These are phyloP conservation scores for Pichiaceae sp. DNA, from an alignment of 1,139 yeast genomes.

Conservation along the genomic window DNA sequence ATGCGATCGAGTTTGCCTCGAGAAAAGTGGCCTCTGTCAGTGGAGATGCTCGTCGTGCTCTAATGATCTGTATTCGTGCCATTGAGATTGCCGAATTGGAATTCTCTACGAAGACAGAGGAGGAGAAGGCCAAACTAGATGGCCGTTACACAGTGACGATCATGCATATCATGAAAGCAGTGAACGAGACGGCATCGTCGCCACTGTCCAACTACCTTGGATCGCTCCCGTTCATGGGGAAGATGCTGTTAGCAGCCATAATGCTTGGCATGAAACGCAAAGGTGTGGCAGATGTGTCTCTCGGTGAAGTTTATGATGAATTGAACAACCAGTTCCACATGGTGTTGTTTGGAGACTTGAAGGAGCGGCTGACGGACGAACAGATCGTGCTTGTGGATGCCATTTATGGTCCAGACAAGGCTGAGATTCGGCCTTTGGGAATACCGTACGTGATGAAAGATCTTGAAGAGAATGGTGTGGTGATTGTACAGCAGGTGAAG, in stretches of 20 bases:
- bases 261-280: slow-evolving; percentile 58
- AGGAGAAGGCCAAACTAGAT: slow-evolving; percentile 22
- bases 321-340: slow-evolving; percentile 32
- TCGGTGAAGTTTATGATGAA: slow-evolving; percentile 79
- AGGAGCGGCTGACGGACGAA: slow-evolving; percentile 15
- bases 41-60: slow-evolving; percentile 94
- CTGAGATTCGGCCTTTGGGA: slow-evolving; percentile 32
- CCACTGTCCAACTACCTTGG: slow-evolving; percentile 56
- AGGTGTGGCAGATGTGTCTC: slow-evolving; percentile 60
- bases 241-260: slow-evolving; percentile 62
- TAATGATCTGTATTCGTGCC: slow-evolving; percentile 83
- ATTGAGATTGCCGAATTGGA: slow-evolving; percentile 78
- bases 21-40: slow-evolving; percentile 93
- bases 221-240: slow-evolving; percentile 59
- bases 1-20: slow-evolving; percentile 87
- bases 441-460: slow-evolving; percentile 53
- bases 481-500: slow-evolving; percentile 55
- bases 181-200: slow-evolving; percentile 70
- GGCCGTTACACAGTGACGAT: slow-evolving; percentile 53
- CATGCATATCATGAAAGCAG: slow-evolving; percentile 66
- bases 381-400: slow-evolving; percentile 22
- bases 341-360: slow-evolving; percentile 19
- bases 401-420: slow-evolving; percentile 8
- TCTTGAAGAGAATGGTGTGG: slow-evolving; percentile 68
- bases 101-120: slow-evolving; percentile 26